Conservation (phyloP, 1,284 basidiomycete genomes). For the Ganoderma lingzhi region DNA sequence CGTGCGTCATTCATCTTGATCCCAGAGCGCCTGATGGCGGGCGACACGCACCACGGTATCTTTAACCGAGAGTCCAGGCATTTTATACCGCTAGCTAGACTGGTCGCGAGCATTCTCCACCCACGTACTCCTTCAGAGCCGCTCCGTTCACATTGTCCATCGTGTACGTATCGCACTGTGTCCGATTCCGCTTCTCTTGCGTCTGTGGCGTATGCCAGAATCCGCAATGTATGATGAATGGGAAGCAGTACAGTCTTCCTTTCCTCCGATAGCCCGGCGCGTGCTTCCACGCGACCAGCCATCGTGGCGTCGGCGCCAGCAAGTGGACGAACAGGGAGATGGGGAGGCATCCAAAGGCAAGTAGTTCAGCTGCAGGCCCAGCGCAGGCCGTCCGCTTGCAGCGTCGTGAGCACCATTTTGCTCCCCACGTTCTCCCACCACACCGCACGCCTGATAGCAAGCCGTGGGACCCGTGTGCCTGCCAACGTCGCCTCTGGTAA, state of each 20-base stretch:
- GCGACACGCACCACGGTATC: conserved; percentile 5
- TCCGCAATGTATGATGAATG: conserved; percentile 6
- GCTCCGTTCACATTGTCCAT: conserved; percentile 11
- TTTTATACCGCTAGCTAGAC: conserved; percentile 18
- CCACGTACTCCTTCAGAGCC: conserved; percentile 1
- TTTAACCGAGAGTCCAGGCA: conserved; percentile 12
- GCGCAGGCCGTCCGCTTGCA: conserved; percentile 4
- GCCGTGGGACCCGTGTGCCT: conserved; percentile 25
- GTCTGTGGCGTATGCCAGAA: conserved; percentile 14
- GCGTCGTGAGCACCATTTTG: conserved; percentile 11
- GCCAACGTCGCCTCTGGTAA: conserved; percentile 19
- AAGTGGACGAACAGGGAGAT: conserved; percentile 5
- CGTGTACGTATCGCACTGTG: conserved; percentile 11
- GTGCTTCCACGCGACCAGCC: conserved; percentile 15
- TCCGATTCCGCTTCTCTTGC: background rate
- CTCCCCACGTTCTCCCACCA: conserved; percentile 13
- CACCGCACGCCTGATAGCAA: conserved; percentile 11
- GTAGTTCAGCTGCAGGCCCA: background rate
- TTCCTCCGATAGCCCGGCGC: conserved; percentile 18
- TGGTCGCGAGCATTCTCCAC: conserved; percentile 13
- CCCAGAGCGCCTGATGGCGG: background rate
- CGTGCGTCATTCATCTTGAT: background rate
- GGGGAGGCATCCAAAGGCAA: conserved; percentile 6
- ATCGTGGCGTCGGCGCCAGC: conserved; percentile 16
- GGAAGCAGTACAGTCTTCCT: background rate